A percentile compares a stretch with the other conserved stretches of the same genome.
phyloP scores from a whole-genome alignment of 1,284 basidiomycete genomes.

The Ceratobasidium papillatum region DNA sequence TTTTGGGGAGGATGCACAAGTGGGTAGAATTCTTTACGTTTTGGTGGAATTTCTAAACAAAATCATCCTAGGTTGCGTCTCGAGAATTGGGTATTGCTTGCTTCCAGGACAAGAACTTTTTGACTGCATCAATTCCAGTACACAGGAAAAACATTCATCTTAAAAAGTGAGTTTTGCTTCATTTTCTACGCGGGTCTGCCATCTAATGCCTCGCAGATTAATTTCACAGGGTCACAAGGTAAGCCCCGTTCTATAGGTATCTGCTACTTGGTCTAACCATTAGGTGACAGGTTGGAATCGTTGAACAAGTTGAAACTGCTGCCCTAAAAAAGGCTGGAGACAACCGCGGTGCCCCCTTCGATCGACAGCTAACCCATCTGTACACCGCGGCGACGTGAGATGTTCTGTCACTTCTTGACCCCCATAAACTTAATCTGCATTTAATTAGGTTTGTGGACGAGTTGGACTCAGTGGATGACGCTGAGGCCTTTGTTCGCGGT shows the following conservation, averaged over 20 bases:
- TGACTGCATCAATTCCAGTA: constrained; percentile 83
- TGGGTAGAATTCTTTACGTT: constrained; percentile 48
- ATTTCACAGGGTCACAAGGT: constrained; percentile 83
- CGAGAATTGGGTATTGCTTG: constrained; percentile 84
- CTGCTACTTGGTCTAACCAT: not conserved
- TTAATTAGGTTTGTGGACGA: constrained; percentile 73
- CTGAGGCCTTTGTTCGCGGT: constrained; percentile 57
- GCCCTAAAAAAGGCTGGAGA: constrained; percentile 93
- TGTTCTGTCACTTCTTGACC: not conserved
- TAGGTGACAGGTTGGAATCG: constrained; percentile 76
- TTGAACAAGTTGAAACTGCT: constrained; percentile 93
- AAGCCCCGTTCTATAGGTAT: not conserved
- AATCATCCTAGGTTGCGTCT: constrained; percentile 68
- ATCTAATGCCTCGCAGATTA: constrained; percentile 60
- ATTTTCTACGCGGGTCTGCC: not conserved
- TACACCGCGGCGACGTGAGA: constrained; percentile 91
- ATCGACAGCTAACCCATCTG: constrained; percentile 79
- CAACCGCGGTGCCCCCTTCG: constrained; percentile 83
- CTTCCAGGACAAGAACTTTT: constrained; percentile 81
- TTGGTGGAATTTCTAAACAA: constrained; percentile 10
- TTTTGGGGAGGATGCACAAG: constrained; percentile 89
- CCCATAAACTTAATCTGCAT: not conserved
- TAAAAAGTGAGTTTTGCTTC: constrained; percentile 71
- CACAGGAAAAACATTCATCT: constrained; percentile 87
- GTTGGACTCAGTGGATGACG: constrained; percentile 71